Conservation (phyloP, 1,284 basidiomycete genomes). For the Farysia itapuensis region DNA sequence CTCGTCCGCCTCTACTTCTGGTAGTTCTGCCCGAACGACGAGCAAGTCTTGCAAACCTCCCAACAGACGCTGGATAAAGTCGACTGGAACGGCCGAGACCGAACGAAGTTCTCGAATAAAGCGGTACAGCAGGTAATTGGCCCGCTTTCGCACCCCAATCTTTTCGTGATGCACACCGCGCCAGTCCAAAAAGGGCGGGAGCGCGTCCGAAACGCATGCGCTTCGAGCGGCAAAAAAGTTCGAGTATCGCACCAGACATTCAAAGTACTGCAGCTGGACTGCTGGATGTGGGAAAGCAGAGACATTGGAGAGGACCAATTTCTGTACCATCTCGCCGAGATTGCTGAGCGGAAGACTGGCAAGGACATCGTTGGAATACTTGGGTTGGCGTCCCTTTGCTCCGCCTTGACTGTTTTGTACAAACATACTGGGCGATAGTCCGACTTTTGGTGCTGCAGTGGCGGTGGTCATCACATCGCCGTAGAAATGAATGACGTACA, state of each 20-base stretch:
- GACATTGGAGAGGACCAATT: constrained; percentile 80
- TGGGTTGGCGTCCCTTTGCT: constrained; percentile 43
- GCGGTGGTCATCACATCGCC: constrained; percentile 67
- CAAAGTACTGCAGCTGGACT: constrained; percentile 92
- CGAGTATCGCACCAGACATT: constrained; percentile 84
- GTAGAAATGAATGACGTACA: constrained; percentile 89
- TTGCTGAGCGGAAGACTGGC: constrained; percentile 72
- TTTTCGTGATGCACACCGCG: constrained; percentile 86
- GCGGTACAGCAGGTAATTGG: constrained; percentile 89
- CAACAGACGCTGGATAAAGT: constrained; percentile 66
- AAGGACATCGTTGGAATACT: constrained; percentile 38
- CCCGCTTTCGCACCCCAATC: constrained; percentile 72
- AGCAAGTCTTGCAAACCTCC: constrained; percentile 63
- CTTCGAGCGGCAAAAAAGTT: constrained; percentile 88
- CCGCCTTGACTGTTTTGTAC: constrained; percentile 47
- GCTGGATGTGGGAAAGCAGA: constrained; percentile 80
- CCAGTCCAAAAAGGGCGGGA: constrained; percentile 85
- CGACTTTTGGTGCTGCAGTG: constrained; percentile 49
- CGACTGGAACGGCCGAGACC: constrained; percentile 74
- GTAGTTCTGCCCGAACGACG: constrained; percentile 62
- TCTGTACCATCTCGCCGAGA: constrained; percentile 85
- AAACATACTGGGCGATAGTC: constrained; percentile 50
- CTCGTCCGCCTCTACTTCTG: constrained; percentile 66
- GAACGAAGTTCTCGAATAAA: constrained; percentile 78
- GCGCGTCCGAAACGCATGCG: constrained; percentile 70